Evolutionary conservation across 2,329 filamentous ascomycete species (phyloP).

Genomic region (Hirsutella minnesotensis): DNA sequence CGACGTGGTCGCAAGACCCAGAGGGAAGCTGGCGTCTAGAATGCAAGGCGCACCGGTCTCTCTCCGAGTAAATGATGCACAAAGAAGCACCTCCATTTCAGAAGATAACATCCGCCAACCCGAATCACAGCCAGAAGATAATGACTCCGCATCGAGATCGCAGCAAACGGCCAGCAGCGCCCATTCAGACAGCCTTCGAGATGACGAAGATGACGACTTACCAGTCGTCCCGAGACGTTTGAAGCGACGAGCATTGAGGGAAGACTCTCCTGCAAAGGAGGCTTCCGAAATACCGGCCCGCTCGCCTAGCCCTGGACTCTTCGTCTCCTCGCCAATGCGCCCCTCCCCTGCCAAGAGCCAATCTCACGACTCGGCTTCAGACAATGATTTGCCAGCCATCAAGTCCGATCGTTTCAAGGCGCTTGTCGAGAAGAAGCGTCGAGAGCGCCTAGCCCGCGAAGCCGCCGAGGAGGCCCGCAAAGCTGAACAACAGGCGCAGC

Average conservation of each 20-base stretch:
- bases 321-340: conserved; percentile 39
- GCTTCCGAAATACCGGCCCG: conserved; percentile 9
- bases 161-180: conserved; percentile 3
- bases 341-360: conserved; percentile 17
- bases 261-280: conserved; percentile 14
- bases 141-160: neutral
- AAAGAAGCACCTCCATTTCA: neutral
- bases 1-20: conserved; percentile 33
- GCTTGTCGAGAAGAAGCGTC: conserved; percentile 60
- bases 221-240: conserved; percentile 29
- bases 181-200: conserved; percentile 4
- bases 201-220: conserved; percentile 27
- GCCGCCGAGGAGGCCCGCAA: conserved; percentile 40
- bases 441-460: conserved; percentile 58
- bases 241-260: conserved; percentile 21
- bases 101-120: neutral
- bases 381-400: conserved; percentile 33
- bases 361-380: conserved; percentile 26
- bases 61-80: neutral
- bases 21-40: conserved; percentile 51
- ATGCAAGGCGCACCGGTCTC: conserved; percentile 33
- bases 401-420: conserved; percentile 55
- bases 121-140: no score
- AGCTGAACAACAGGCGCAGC: conserved; percentile 27
- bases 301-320: conserved; percentile 34